phyloP scores from a whole-genome alignment of 2,329 filamentous ascomycete genomes.

The Immersiporthe knoxdaviesiana region DNA sequence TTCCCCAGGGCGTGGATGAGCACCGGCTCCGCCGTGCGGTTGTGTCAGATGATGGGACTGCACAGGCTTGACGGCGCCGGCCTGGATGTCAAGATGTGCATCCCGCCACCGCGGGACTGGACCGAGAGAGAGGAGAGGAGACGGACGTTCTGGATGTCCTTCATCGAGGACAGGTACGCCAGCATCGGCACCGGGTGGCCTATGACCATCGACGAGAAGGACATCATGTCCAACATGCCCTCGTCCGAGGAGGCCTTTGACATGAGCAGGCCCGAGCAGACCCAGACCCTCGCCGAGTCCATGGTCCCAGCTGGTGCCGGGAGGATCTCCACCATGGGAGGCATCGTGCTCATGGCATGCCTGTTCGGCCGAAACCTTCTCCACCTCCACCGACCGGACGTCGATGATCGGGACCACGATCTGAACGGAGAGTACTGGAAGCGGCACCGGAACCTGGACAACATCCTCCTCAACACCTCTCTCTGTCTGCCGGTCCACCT shows the following conservation, averaged over 20 bases:
- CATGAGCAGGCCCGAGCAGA: constrained; percentile 74
- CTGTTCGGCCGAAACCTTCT: constrained; percentile 89
- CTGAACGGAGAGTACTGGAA: constrained; percentile 96
- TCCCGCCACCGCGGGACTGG: constrained; percentile 87
- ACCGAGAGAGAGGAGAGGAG: constrained; percentile 90
- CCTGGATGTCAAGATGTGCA: constrained; percentile 89
- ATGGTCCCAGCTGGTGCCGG: constrained; percentile 72
- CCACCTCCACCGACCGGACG: constrained; percentile 85
- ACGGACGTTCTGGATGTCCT: constrained; percentile 93
- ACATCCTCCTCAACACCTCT: constrained; percentile 84
- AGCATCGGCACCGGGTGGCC: constrained; percentile 98
- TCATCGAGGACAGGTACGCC: constrained; percentile 87
- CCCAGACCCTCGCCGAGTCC: constrained; percentile 69
- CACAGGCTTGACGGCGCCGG: constrained; percentile 83
- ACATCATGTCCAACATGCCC: constrained; percentile 86
- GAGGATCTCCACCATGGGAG: constrained; percentile 76
- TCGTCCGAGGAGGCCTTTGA: constrained; percentile 83
- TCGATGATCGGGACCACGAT: constrained; percentile 81
- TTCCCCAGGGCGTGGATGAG: constrained; percentile 96
- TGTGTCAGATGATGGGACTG: constrained; percentile 90
- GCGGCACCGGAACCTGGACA: constrained; percentile 85
- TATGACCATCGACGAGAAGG: constrained; percentile 88
- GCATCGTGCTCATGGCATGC: constrained; percentile 82
- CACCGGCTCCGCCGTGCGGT: constrained; percentile 76
- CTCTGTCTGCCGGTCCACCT: constrained; percentile 80